These are phyloP conservation scores for Conticribra guillardii DNA, from an alignment of 108 stramenopile species.

Conservation along the genomic window DNA sequence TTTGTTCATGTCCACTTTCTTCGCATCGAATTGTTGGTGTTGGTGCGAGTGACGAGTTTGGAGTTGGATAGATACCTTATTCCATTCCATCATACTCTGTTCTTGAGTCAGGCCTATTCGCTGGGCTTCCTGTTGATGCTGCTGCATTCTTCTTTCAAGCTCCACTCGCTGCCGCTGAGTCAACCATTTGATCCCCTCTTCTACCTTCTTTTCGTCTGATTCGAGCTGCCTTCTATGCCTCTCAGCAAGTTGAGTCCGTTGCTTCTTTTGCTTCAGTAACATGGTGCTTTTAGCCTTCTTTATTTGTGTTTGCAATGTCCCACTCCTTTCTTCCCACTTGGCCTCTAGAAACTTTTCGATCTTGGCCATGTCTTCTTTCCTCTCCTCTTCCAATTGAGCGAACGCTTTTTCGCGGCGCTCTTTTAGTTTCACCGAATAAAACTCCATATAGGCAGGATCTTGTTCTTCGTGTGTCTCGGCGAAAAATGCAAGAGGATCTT, in stretches of 20 bases:
- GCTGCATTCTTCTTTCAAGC: conserved; percentile 39
- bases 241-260: conserved; percentile 29
- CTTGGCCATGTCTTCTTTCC: conserved; percentile 37
- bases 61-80: conserved; percentile 45
- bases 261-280: conserved; percentile 28
- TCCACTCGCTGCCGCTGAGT: conserved; percentile 50
- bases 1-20: conserved; percentile 60
- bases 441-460: conserved; percentile 40
- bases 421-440: conserved; percentile 9
- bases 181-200: conserved; percentile 55
- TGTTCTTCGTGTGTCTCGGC: conserved; percentile 72
- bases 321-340: conserved; percentile 35
- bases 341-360: conserved; percentile 24
- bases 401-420: conserved; percentile 35
- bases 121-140: conserved; percentile 58
- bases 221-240: conserved; percentile 56
- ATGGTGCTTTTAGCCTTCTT: conserved; percentile 48
- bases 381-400: conserved; percentile 38
- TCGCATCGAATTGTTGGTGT: conserved; percentile 55
- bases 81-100: conserved; percentile 50
- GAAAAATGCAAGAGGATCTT: conserved; percentile 66
- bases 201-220: conserved; percentile 57
- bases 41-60: conserved; percentile 60
- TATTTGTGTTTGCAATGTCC: conserved; percentile 36
- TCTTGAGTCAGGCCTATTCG: conserved; percentile 43